phyloP scores from a whole-genome alignment of 768 basidiomycete genomes.

The Kwoniella heveanensis region DNA sequence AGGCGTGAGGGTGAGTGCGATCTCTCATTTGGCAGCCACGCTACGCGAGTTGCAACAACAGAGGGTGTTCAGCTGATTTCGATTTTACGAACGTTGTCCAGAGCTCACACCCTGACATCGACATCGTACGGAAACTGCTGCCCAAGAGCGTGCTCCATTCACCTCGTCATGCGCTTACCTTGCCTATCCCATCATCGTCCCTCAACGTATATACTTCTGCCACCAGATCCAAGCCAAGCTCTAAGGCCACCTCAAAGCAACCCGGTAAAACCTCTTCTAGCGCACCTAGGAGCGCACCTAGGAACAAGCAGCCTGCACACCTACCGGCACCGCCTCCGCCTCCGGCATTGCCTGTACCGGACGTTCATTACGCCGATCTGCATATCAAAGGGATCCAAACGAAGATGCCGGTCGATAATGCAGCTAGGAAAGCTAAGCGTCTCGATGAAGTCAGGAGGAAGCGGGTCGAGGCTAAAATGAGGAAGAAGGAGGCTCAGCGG shows the following conservation, averaged over 20 bases:
- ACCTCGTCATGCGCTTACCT: slow-evolving; percentile 41
- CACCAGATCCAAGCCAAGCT: neutral
- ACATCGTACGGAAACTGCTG: slow-evolving; percentile 26
- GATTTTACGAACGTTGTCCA: neutral
- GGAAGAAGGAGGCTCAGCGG: slow-evolving; percentile 27
- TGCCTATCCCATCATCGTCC: slow-evolving; percentile 39
- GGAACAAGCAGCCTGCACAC: neutral
- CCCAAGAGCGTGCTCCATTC: slow-evolving; percentile 47
- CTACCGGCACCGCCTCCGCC: neutral
- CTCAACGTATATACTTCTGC: slow-evolving; percentile 23
- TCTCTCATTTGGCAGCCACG: too few species aligned
- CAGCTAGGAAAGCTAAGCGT: slow-evolving; percentile 32
- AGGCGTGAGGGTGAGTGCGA: slow-evolving; percentile 45
- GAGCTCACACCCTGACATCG: slow-evolving; percentile 38
- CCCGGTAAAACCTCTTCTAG: too few species aligned
- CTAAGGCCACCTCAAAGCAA: neutral
- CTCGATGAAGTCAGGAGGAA: slow-evolving; percentile 35
- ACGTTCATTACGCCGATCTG: slow-evolving; percentile 43
- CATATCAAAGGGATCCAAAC: slow-evolving; percentile 49
- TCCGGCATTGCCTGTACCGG: slow-evolving; percentile 10
- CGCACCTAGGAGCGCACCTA: too few species aligned
- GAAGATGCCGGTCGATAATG: slow-evolving; percentile 37
- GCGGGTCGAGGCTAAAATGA: slow-evolving; percentile 37
- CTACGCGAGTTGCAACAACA: too few species aligned
- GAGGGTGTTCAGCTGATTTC: neutral